Conservation (phyloP, 2,329 filamentous ascomycete species). For the Ophiostoma sp. region DNA sequence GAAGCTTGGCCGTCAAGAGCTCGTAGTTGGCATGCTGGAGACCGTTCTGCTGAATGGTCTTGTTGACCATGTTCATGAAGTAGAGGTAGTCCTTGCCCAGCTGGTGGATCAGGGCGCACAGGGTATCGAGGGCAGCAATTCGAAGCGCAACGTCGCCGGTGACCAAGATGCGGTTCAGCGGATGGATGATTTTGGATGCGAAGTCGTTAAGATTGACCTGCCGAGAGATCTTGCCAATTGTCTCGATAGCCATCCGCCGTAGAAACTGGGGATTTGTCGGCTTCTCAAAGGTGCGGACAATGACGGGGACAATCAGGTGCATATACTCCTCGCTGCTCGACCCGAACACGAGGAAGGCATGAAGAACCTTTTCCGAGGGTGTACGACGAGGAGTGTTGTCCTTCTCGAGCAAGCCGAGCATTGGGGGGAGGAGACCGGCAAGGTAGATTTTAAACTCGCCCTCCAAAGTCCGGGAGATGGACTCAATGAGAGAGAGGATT, state of each 20-base stretch:
- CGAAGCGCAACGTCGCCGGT: conserved; percentile 68
- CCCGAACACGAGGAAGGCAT: conserved; percentile 93
- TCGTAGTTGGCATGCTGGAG: conserved; percentile 90
- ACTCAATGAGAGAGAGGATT: conserved; percentile 85
- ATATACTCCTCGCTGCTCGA: conserved; percentile 97
- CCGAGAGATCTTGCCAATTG: conserved; percentile 85
- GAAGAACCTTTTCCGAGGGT: conserved; percentile 83
- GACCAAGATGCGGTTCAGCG: conserved; percentile 74
- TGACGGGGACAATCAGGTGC: conserved; percentile 95
- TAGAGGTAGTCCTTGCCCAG: conserved; percentile 92
- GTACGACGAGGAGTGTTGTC: conserved; percentile 70
- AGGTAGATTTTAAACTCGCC: conserved; percentile 98
- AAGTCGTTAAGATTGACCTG: conserved; percentile 98
- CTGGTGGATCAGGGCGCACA: conserved; percentile 93
- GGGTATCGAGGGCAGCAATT: conserved; percentile 80
- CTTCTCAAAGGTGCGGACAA: conserved; percentile 91
- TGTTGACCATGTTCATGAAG: conserved; percentile 90
- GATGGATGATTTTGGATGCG: conserved; percentile 92
- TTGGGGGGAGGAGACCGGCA: conserved; percentile 78
- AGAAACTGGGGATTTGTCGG: conserved; percentile 72
- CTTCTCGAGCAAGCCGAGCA: conserved; percentile 89
- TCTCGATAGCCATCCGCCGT: conserved; percentile 86
- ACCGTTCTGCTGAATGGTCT: conserved; percentile 70
- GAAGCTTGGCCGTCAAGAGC: conserved; percentile 82
- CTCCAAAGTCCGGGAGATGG: conserved; percentile 86